Evolutionary conservation across 2,329 filamentous ascomycete species (phyloP), one percentile per base, ranked within the genome.

Genomic region (Dryadomyces sulphureus): DNA sequence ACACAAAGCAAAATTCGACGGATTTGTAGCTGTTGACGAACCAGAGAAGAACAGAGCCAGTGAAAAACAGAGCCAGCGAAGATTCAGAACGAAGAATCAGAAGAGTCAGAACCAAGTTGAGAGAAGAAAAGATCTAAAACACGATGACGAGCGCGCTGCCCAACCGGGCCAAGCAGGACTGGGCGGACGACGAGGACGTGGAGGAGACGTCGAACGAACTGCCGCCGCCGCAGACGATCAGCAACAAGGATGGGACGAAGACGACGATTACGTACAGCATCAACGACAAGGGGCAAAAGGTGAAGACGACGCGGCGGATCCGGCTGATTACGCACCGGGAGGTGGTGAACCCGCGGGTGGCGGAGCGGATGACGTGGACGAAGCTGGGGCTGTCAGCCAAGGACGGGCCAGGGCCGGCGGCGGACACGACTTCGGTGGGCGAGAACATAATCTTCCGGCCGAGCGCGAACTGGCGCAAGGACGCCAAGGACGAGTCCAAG

Each of bases 381-480:
- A 98, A 98, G 71, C 96, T 98, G 63, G 92, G 92, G 38, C 70
- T 79, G 49, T 89, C 90, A 60, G 86, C 84, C 63, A 90, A 87
- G 65, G 88, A 95, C 66, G 67, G 78, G 50, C 62, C 76, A 2
- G 92, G 92, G 30, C 92, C 92, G 41, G 84, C 86, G 53, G 72
- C 79, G 55, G 88, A 94, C 65, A 96, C 90, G 49, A 95, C 90
- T 47, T 87, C 81, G 36, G 83, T 96, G 38, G 92, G 86, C 59
- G 92, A 98, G 72, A 98, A 98, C 73, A 96, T 98, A 65, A 80
- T 93, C 62, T 96, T 98, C 82, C 76, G 85, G 54, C 92, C 90
- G 35, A 84, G 79, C 62, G 77, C 85, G 57, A 94, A 93, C 74
- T 98, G 88, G 89, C 90, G 89, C 72, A 80, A 84, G 60, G 85